A percentile compares a stretch with the other conserved stretches of the same genome.
Evolutionary conservation across 1,139 yeast genomes (phyloP).

Genomic region (Kurtzmaniella quercitrusa): DNA sequence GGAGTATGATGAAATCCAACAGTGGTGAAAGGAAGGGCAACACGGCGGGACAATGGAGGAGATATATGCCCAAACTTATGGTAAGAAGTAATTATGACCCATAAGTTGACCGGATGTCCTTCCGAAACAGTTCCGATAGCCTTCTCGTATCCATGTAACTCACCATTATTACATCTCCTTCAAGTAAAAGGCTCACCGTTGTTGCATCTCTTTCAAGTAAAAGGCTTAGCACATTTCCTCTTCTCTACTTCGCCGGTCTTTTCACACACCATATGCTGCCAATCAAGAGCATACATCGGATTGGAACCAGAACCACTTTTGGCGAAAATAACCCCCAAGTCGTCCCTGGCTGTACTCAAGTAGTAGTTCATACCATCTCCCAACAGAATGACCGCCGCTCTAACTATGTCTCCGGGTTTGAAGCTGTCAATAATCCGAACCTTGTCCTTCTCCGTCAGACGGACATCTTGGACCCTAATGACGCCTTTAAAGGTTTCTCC

Average conservation of each 20-base stretch:
- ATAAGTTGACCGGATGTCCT: too few relatives aligned
- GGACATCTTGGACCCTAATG: constrained; percentile 80
- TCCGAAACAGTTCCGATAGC: too few relatives aligned
- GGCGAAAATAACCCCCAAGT: constrained; percentile 92
- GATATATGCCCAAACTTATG: too few relatives aligned
- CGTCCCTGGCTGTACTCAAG: constrained; percentile 84
- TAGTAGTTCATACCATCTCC: constrained; percentile 95
- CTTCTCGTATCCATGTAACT: too few relatives aligned
- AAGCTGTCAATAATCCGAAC: constrained; percentile 76
- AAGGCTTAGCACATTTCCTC: constrained; percentile 93
- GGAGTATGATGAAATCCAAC: too few relatives aligned
- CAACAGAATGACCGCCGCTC: constrained; percentile 75
- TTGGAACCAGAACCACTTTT: constrained; percentile 75
- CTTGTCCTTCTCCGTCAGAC: constrained; percentile 87
- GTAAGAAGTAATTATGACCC: too few relatives aligned
- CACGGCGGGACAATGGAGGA: too few relatives aligned
- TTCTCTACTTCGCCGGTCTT: constrained; percentile 69
- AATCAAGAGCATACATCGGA: constrained; percentile 85
- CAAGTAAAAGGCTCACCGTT: too few relatives aligned
- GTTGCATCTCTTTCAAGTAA: constrained; percentile 17
- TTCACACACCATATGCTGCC: constrained; percentile 90
- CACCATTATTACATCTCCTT: too few relatives aligned
- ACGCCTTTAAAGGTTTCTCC: constrained; percentile 93
- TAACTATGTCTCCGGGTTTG: constrained; percentile 87
- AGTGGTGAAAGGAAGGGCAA: too few relatives aligned